Evolutionary conservation across 2,329 filamentous ascomycete species (phyloP), one percentile per base, ranked within the genome.

Genomic region (Cadophora malorum): DNA sequence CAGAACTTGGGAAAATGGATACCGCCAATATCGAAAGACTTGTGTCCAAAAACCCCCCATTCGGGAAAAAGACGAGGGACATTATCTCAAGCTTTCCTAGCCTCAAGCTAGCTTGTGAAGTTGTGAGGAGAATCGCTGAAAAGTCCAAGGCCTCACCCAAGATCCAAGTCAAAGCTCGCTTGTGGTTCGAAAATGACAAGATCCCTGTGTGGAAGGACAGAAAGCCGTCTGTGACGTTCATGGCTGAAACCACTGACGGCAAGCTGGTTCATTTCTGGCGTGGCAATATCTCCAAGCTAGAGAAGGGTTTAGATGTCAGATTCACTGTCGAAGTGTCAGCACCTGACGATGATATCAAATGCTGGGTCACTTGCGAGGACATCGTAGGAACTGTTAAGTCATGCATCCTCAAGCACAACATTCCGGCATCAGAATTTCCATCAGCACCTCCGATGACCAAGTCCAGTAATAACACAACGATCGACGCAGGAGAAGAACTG

Each of bases 361-460:
- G 89, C 69, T 88, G 90, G 75, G 83, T 94, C 60, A 91, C 92
- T 78, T 98, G 94, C 72, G 95, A 97, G 79, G 90, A 93, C 53
- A 91, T 98, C 74, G 92, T 89, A 3, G 88, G 88, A 1, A 89
- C 88, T 0, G 77, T 73, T 7, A 70, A 69, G 41, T 72, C 68
- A 16, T 70, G 56, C 58, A 55, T 71, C 50, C 63, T 78, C 8
- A 69, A 73, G 33, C 76, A 71, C 33, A 70, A 78, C 41, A 74
- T 81, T 64, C 78, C 79, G 6, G 69, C 72, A 16, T 78, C 74
- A 5, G 78, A 74, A 10, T 81, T 82, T 67, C 73, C 74, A 49
- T 12, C 63, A 28, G 38, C 52, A 21, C 50, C 47, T 38, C n/a
- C 35, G 28, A 58, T n/a, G 31, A 33, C 47, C n/a, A 69, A 63